Evolutionary conservation across 2,329 filamentous ascomycete genomes (phyloP).

Genomic region (Trichophyton benhamiae): DNA sequence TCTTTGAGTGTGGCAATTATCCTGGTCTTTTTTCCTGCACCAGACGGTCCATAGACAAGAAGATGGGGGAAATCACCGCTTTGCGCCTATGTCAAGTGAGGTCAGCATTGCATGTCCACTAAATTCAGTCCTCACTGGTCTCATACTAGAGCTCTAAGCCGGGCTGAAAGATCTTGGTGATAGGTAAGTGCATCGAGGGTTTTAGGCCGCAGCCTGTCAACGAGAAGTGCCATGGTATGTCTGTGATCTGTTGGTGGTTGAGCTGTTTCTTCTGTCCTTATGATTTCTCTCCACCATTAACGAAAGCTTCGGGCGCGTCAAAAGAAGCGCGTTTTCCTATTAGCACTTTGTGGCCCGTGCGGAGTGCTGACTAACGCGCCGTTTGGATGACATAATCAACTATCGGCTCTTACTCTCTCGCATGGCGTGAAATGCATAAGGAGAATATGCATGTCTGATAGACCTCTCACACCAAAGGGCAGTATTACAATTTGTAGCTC

Average conservation of each 20-base stretch:
- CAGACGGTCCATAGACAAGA: slow-evolving; percentile 90
- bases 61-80: slow-evolving; percentile 96
- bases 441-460: not conserved
- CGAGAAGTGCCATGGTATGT: slow-evolving; percentile 47
- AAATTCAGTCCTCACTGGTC: not conserved
- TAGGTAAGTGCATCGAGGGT: slow-evolving; percentile 57
- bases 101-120: slow-evolving; percentile 4
- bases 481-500: not conserved
- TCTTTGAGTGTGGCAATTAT: slow-evolving; percentile 93
- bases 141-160: slow-evolving; percentile 70
- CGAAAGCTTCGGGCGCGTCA: slow-evolving; percentile 22
- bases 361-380: not conserved
- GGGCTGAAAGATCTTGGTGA: slow-evolving; percentile 74
- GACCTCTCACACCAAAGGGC: no score
- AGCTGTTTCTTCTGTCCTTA: not conserved
- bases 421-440: no score
- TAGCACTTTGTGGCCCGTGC: not conserved
- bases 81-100: slow-evolving; percentile 54
- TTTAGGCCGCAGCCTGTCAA: slow-evolving; percentile 49
- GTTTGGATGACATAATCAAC: no score
- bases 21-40: slow-evolving; percentile 93
- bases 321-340: slow-evolving; percentile 7
- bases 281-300: not conserved
- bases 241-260: not conserved
- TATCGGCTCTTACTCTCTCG: no score